Percentiles rank a stretch among this genome's conserved stretches.
These are phyloP conservation scores for Penicillium salamii DNA, from an alignment of 495 filamentous ascomycete species.

Conservation along the genomic window DNA sequence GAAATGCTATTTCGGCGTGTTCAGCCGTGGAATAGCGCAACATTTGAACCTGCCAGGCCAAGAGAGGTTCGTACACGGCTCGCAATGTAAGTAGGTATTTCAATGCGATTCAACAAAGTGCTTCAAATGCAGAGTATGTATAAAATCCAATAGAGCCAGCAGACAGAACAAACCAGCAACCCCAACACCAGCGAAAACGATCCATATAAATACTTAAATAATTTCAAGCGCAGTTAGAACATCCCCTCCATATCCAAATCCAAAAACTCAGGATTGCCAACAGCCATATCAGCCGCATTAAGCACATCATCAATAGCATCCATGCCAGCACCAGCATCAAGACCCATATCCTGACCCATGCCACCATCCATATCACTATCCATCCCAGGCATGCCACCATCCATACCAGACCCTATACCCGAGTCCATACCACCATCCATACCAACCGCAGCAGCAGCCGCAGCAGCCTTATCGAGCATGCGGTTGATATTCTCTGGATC, in stretches of 20 bases:
- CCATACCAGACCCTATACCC: constrained; percentile 35
- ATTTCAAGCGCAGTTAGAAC: constrained; percentile 25
- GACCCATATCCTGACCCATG: constrained; percentile 30
- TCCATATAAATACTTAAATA: too few relatives aligned
- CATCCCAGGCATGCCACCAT: constrained; percentile 21
- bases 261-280: constrained; percentile 47
- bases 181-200: too few relatives aligned
- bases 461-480: constrained; percentile 44
- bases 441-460: constrained; percentile 31
- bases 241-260: constrained; percentile 52
- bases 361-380: constrained; percentile 12
- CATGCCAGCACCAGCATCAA: constrained; percentile 26
- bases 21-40: too few relatives aligned
- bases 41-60: too few relatives aligned
- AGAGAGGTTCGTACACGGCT: too few relatives aligned
- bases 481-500: constrained; percentile 44
- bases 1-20: too few relatives aligned
- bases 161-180: not conserved
- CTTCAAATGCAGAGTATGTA: too few relatives aligned
- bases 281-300: constrained; percentile 46
- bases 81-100: too few relatives aligned
- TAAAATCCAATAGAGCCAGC: too few relatives aligned
- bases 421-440: constrained; percentile 22
- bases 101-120: too few relatives aligned
- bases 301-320: constrained; percentile 48